Conservation (phyloP, 202 grass and related monocot species). For the Saccharum hybrid region DNA sequence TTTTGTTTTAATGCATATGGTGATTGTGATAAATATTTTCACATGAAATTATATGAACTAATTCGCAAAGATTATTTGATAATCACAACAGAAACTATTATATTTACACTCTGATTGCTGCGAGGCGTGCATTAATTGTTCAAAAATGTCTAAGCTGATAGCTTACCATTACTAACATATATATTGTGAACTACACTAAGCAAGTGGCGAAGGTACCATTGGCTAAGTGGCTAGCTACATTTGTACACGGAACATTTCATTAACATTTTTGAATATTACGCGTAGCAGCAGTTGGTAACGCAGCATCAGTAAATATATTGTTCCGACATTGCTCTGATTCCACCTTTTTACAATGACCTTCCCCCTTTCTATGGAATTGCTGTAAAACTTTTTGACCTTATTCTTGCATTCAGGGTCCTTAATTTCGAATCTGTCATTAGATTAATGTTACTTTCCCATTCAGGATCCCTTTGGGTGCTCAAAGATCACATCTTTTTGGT, state of each 20-base stretch:
- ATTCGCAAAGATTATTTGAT: conserved; percentile 9
- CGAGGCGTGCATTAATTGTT: neutral
- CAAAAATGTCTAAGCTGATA: conserved; percentile 6
- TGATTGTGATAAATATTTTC: conserved; percentile 2
- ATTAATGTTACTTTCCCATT: conserved; percentile 45
- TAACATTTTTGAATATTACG: conserved; percentile 23
- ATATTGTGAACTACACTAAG: neutral
- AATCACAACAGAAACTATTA: neutral
- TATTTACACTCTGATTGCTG: conserved; percentile 12
- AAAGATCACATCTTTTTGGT: conserved; percentile 46
- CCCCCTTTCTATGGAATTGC: conserved; percentile 30
- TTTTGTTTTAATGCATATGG: neutral
- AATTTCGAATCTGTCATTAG: conserved; percentile 39
- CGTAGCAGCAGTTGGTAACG: no score
- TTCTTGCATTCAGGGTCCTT: conserved; percentile 44
- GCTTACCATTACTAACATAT: neutral
- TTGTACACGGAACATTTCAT: neutral
- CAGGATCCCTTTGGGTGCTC: conserved; percentile 48
- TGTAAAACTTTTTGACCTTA: conserved; percentile 58
- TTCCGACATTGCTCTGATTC: conserved; percentile 41
- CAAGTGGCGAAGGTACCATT: conserved; percentile 37
- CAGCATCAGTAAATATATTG: conserved; percentile 26
- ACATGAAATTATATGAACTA: neutral
- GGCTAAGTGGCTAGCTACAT: neutral
- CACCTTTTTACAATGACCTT: conserved; percentile 10